A percentile compares a stretch with the other conserved stretches of the same genome.
These are phyloP conservation scores for Pythium monospermum DNA, from an alignment of 352 stramenopile genomes.

Conservation along the genomic window DNA sequence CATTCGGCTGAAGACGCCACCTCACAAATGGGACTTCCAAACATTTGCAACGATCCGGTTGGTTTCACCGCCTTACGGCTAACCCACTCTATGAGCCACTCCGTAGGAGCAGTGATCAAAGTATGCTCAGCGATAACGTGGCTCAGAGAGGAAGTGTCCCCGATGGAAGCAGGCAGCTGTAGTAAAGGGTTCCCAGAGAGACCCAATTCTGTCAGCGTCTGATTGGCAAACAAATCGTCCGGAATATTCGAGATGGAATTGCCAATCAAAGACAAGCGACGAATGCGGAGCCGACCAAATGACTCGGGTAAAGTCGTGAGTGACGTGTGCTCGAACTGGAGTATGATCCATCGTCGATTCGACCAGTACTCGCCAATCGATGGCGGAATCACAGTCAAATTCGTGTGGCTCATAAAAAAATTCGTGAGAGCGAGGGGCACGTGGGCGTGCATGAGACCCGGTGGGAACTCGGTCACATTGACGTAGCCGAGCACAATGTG, in stretches of 20 bases:
- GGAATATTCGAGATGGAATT: background rate
- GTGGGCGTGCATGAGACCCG: slow-evolving; percentile 1
- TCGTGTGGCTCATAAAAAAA: slow-evolving; percentile 12
- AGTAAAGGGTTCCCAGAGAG: background rate
- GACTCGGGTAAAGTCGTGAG: slow-evolving; percentile 4
- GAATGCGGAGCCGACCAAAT: background rate
- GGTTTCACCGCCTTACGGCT: background rate
- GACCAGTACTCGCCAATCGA: slow-evolving; percentile 9
- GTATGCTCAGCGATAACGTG: background rate
- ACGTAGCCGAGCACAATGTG: slow-evolving; percentile 11
- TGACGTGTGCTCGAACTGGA: slow-evolving; percentile 7
- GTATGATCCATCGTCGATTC: background rate
- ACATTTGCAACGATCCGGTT: too few relatives aligned
- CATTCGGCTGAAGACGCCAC: too few relatives aligned
- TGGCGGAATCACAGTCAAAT: slow-evolving; percentile 12
- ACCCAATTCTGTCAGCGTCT: background rate
- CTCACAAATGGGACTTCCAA: too few relatives aligned
- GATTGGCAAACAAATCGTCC: background rate
- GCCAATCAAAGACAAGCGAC: slow-evolving; percentile 4
- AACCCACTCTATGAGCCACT: background rate
- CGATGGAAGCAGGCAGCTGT: background rate
- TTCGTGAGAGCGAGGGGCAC: slow-evolving; percentile 5
- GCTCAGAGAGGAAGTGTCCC: background rate
- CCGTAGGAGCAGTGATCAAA: background rate
- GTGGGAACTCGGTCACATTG: slow-evolving; percentile 5